Base-by-base conservation (phyloP, 2,329 filamentous ascomycete genomes). In the Bipolaris zeicola region DNA sequence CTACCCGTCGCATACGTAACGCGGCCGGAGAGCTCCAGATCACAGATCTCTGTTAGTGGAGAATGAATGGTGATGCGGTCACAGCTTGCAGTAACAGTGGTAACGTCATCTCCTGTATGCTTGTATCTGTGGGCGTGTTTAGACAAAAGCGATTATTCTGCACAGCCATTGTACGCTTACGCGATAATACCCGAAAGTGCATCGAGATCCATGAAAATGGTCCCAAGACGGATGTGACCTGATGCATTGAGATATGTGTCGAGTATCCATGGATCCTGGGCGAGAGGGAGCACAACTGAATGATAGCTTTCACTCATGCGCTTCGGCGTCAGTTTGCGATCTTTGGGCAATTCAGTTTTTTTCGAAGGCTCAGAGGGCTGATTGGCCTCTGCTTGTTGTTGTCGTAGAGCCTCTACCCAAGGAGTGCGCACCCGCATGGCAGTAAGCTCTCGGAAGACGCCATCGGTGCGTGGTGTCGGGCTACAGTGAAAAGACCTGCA, bases 191-290 rank as follows among this genome's bases (percentile, higher is more conserved):
- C 90, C 0, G 89, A 89, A 6, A 93, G 77, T 0, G 90, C 90
- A 75, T 93, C 90, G 1, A 93, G 82, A 61, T 93, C 90, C 89
- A 92, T 92, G 59, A 93, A 85, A 14, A 93, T 78, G 0, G 89
- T 87, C 0, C 90, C 90, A 6, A 92, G 80, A 50, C 80, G 82
- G 64, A 93, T 89, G 64, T 91, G 88, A 0, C 90, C 90, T 0
- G 86, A 87, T 1, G 89, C 84, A 74, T 92, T 92, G 68, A 91
- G 84, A 69, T 93, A 93, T 0, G 87, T 89, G 70, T 93, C 90
- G 10, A 90, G 82, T 11, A 93, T 79, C 88, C 88, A 92, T 49
- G 89, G 88, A 69, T 92, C 90, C 67, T 85, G 87, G 5, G 85
- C 88, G 8, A 92, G 79, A 6, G 89, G 89, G 26, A 92, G 78